Percentiles rank a stretch among this genome's conserved stretches.
Evolutionary conservation across 2,329 filamentous ascomycete species (phyloP).

Genomic region (Aspergillus sergii): DNA sequence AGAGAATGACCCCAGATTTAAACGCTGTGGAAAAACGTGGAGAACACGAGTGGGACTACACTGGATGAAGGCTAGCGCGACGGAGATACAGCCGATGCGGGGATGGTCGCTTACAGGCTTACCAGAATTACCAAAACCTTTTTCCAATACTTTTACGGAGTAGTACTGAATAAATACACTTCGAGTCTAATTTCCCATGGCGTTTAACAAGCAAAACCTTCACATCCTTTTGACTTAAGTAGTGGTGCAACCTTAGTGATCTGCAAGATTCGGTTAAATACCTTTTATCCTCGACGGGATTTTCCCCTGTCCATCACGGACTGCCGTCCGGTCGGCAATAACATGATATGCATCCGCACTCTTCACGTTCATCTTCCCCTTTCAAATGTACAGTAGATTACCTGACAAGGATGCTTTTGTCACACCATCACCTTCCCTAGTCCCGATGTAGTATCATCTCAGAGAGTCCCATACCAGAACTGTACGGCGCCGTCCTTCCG

Average conservation of each 20-base stretch:
- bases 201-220: background rate
- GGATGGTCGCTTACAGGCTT: constrained; percentile 14
- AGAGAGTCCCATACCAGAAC: background rate
- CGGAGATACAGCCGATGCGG: constrained; percentile 21
- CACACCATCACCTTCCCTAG: background rate
- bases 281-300: constrained; percentile 12
- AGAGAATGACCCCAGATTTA: constrained; percentile 17
- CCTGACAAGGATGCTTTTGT: background rate
- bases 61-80: constrained; percentile 1
- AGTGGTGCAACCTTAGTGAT: background rate
- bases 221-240: background rate
- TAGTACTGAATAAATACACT: background rate
- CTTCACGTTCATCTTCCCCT: background rate
- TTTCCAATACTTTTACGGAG: no score
- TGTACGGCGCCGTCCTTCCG: background rate
- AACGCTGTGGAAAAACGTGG: constrained; percentile 23
- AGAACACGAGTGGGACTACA: constrained; percentile 15
- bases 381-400: background rate
- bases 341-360: background rate
- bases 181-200: background rate
- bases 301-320: constrained; percentile 24
- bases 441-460: background rate
- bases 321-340: constrained; percentile 11
- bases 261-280: constrained; percentile 8
- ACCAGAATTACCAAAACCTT: background rate